Conservation (phyloP, 805 yeast species). For the Wickerhamomyces bisporus region DNA sequence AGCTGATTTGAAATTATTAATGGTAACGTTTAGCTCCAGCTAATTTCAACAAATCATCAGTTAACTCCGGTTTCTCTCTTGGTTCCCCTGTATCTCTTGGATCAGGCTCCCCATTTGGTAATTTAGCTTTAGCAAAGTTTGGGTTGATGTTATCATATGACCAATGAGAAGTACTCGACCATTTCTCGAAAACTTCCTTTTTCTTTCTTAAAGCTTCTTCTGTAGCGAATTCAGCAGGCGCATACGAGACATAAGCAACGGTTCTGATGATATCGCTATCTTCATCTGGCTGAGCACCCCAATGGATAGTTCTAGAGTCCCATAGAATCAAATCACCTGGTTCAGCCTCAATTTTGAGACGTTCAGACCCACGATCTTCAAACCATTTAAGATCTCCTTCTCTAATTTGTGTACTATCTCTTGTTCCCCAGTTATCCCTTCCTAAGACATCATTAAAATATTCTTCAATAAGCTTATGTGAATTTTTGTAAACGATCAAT, state of each 20-base stretch:
- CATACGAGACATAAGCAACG: constrained; percentile 26
- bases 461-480: constrained; percentile 20
- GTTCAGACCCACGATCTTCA: constrained; percentile 23
- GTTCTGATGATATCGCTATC: constrained; percentile 25
- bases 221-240: constrained; percentile 30
- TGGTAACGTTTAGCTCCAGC: constrained; percentile 23
- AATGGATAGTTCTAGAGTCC: constrained; percentile 30
- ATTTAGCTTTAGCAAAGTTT: constrained; percentile 10
- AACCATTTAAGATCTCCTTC: constrained; percentile 25
- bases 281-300: constrained; percentile 26
- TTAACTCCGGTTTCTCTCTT: constrained; percentile 19
- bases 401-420: constrained; percentile 18
- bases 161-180: constrained; percentile 29
- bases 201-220: constrained; percentile 20
- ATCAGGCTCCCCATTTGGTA: constrained; percentile 20
- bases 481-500: constrained; percentile 25
- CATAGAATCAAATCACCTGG: constrained; percentile 32
- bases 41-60: constrained; percentile 23
- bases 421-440: constrained; percentile 18
- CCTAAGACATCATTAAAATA: constrained; percentile 21
- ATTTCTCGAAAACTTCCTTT: constrained; percentile 20
- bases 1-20: no score
- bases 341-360: constrained; percentile 25
- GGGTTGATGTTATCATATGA: constrained; percentile 25
- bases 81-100: constrained; percentile 25